Percentiles rank a stretch among this genome's conserved stretches.
phyloP scores from a whole-genome alignment of 2,329 filamentous ascomycete genomes.

The Fusarium anguioides region DNA sequence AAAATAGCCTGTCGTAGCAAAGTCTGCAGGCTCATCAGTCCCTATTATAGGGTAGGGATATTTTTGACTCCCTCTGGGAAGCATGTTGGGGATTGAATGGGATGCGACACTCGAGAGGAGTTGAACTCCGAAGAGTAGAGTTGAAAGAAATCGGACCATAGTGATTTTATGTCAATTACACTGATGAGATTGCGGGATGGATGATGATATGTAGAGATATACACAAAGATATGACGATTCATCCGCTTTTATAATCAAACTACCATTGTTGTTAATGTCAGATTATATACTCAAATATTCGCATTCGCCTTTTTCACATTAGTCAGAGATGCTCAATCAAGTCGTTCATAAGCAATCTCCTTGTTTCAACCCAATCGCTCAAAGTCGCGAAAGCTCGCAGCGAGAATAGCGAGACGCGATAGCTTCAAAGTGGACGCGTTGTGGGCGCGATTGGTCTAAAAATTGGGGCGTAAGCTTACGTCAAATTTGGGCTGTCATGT shows the following conservation, averaged over 20 bases:
- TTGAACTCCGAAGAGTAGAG: background rate
- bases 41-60: background rate
- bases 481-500: too few species aligned
- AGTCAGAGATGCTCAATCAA: too few species aligned
- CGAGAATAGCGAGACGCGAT: background rate
- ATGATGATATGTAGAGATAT: background rate
- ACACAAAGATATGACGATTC: accelerated
- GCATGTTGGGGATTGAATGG: background rate
- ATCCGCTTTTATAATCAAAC: background rate
- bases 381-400: background rate
- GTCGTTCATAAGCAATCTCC: background rate
- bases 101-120: background rate
- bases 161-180: background rate
- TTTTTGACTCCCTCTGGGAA: background rate
- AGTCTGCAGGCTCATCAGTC: background rate
- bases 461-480: background rate
- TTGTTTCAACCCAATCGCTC: background rate
- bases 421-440: too few species aligned
- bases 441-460: background rate
- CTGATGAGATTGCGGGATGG: accelerated
- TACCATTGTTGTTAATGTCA: too few species aligned
- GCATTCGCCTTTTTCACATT: background rate
- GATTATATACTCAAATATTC: background rate
- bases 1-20: background rate
- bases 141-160: background rate